Evolutionary conservation across 2,329 filamentous ascomycete species (phyloP).

Genomic region (Ophiostoma sp.): DNA sequence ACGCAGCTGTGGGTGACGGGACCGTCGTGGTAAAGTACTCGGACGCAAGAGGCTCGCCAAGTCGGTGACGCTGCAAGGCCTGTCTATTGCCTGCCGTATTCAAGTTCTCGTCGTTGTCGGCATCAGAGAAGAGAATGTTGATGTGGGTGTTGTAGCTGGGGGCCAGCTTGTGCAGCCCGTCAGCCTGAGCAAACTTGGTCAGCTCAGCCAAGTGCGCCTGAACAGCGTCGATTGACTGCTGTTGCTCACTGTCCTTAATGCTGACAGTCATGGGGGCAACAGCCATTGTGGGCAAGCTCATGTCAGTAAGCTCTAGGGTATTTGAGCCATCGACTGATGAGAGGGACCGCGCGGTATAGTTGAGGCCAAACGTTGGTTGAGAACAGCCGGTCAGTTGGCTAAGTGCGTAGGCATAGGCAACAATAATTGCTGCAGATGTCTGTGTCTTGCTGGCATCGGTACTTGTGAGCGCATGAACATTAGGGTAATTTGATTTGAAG

Average conservation of each 20-base stretch:
- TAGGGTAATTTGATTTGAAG: constrained; percentile 26
- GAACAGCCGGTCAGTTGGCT: constrained; percentile 17
- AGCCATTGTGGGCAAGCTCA: not conserved
- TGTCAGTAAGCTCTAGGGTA: constrained; percentile 23
- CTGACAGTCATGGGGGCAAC: not conserved
- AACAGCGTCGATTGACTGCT: constrained; percentile 17
- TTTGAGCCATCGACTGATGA: constrained; percentile 23
- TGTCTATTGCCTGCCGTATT: too few species aligned
- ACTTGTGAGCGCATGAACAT: not conserved
- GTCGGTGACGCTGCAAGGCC: constrained; percentile 24
- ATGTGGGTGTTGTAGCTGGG: constrained; percentile 28
- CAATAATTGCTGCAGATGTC: constrained; percentile 25
- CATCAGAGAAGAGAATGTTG: constrained; percentile 27
- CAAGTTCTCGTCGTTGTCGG: not conserved
- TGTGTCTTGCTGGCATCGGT: constrained; percentile 5
- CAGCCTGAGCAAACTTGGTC: constrained; percentile 29
- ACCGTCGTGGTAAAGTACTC: constrained; percentile 28
- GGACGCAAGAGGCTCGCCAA: constrained; percentile 28
- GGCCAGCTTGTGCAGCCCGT: constrained; percentile 21
- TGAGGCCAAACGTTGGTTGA: constrained; percentile 29
- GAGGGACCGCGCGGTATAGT: constrained; percentile 27
- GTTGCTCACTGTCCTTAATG: not conserved
- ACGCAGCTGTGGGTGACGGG: not conserved
- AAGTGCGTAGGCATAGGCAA: constrained; percentile 26
- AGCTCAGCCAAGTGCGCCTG: constrained; percentile 28